Conservation (phyloP, 805 yeast species). For the Zygosaccharomyces siamensis region DNA sequence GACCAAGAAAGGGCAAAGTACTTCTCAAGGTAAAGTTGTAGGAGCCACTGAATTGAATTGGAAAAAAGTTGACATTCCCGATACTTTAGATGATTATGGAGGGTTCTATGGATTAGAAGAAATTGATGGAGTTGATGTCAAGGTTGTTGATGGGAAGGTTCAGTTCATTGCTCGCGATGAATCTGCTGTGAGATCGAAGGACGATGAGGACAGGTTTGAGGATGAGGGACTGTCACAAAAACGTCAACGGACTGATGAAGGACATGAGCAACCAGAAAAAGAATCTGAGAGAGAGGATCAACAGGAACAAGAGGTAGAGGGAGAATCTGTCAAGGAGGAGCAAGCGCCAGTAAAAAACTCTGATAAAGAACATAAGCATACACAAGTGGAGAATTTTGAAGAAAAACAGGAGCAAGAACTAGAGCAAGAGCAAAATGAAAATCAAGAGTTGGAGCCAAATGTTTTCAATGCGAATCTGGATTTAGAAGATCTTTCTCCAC, state of each 20-base stretch:
- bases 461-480: conserved; percentile 26
- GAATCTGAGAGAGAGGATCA: conserved; percentile 18
- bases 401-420: conserved; percentile 10
- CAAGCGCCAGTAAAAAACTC: conserved; percentile 25
- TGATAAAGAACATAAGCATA: conserved; percentile 15
- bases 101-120: conserved; percentile 94
- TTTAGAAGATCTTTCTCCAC: conserved; percentile 34
- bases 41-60: conserved; percentile 55
- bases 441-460: conserved; percentile 26
- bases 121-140: conserved; percentile 85
- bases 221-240: background rate
- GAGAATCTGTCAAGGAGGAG: conserved; percentile 8
- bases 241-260: conserved; percentile 12
- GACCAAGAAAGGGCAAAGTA: background rate
- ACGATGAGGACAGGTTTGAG: conserved; percentile 12
- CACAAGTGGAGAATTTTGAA: conserved; percentile 22
- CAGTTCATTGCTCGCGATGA: conserved; percentile 47
- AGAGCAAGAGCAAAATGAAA: conserved; percentile 9
- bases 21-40: conserved; percentile 31
- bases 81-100: conserved; percentile 77
- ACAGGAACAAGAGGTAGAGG: conserved; percentile 18
- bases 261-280: conserved; percentile 21
- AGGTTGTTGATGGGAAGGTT: conserved; percentile 62
- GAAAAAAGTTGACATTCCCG: conserved; percentile 80
- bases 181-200: conserved; percentile 14